phyloP scores from a whole-genome alignment of 2,329 filamentous ascomycete genomes.

The Beauveria medogensis region DNA sequence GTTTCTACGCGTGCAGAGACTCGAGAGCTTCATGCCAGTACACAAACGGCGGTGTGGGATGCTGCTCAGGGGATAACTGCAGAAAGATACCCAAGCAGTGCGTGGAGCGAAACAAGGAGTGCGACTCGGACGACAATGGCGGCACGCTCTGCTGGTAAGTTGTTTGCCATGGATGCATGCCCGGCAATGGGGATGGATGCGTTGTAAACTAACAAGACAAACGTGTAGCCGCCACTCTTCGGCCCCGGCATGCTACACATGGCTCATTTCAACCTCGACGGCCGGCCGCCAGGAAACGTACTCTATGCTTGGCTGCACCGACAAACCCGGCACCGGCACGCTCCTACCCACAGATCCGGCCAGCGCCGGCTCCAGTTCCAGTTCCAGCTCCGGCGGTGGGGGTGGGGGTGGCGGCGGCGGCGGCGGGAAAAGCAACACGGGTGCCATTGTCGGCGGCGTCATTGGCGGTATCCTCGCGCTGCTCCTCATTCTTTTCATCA shows the following conservation, averaged over 20 bases:
- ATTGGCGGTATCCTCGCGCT: not conserved
- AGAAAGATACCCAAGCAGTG: not conserved
- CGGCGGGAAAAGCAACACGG: not conserved
- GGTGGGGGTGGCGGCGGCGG: not conserved
- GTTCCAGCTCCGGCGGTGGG: not conserved
- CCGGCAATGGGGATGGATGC: too few relatives aligned
- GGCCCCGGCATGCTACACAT: slow-evolving; percentile 3
- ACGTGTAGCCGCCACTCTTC: not conserved
- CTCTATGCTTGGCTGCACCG: slow-evolving; percentile 4
- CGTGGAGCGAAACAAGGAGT: not conserved
- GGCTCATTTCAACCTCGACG: not conserved
- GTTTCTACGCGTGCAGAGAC: not conserved
- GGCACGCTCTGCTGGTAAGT: slow-evolving; percentile 5
- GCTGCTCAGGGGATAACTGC: not conserved
- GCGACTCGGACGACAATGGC: not conserved
- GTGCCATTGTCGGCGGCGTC: not conserved
- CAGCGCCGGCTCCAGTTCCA: not conserved
- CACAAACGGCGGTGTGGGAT: not conserved
- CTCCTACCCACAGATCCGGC: slow-evolving; percentile 1
- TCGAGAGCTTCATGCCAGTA: not conserved
- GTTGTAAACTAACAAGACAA: not conserved
- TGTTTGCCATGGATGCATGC: not conserved
- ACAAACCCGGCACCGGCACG: slow-evolving; percentile 2
- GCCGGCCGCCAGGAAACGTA: not conserved
- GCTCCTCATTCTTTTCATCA: not conserved